phyloP scores from a whole-genome alignment of 2,329 filamentous ascomycete genomes.

The Passalora sequoiae region DNA sequence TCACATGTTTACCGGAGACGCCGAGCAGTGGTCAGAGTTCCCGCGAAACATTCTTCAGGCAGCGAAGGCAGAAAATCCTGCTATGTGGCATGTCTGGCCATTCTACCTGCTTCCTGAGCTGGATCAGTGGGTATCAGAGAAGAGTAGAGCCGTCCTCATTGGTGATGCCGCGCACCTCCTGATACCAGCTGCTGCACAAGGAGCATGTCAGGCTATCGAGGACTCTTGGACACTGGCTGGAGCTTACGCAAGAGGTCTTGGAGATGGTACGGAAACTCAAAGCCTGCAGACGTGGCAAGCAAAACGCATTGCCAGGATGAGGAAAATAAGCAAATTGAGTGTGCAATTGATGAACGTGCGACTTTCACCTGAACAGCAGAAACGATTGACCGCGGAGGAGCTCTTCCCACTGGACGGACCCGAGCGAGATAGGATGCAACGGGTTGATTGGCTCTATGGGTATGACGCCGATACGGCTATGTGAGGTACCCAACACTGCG shows the following conservation, averaged over 20 bases:
- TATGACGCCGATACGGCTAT: no score
- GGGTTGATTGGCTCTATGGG: conserved; percentile 1
- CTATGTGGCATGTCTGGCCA: conserved; percentile 3
- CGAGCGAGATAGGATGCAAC: not conserved
- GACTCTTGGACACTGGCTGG: not conserved
- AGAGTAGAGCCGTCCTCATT: not conserved
- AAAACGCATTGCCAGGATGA: not conserved
- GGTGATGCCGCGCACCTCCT: not conserved
- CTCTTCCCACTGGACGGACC: not conserved
- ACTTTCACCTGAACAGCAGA: not conserved
- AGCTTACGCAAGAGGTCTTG: not conserved
- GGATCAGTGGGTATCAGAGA: not conserved
- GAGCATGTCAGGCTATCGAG: conserved; percentile 1
- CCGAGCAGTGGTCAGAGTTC: not conserved
- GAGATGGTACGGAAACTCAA: not conserved
- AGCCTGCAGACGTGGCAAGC: not conserved
- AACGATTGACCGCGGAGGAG: not conserved
- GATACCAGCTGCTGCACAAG: not conserved
- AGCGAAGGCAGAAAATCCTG: not conserved
- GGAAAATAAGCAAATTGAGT: not conserved
- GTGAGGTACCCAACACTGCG: no score
- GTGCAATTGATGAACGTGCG: conserved; percentile 1
- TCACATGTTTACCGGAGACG: not conserved
- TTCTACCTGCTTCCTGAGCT: conserved; percentile 2
- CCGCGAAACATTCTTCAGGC: not conserved